Conservation (phyloP, 129 eudicot species). For the Silybum marianum region DNA sequence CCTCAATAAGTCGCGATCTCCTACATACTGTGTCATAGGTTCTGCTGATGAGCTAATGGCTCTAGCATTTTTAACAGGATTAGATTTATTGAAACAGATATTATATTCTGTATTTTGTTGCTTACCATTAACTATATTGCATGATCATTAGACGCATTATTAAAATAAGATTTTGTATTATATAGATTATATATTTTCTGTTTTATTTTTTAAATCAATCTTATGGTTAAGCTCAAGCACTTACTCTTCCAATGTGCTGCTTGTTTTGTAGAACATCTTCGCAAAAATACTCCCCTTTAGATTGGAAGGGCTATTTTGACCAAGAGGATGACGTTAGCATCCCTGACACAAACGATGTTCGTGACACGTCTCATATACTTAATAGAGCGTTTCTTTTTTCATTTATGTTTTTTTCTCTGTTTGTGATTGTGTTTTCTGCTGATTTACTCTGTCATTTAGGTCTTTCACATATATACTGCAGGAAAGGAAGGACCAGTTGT, state of each 20-base stretch:
- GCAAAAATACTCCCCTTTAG: slow-evolving; percentile 70
- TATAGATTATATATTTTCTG: not conserved
- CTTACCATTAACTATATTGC: not conserved
- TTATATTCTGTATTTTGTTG: not conserved
- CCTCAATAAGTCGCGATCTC: not conserved
- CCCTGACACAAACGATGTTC: slow-evolving; percentile 74
- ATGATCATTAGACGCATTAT: slow-evolving; percentile 8
- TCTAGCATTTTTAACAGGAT: not conserved
- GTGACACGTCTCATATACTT: slow-evolving; percentile 29
- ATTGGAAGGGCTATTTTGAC: slow-evolving; percentile 80
- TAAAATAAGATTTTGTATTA: not conserved
- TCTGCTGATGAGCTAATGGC: not conserved
- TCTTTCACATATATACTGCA: slow-evolving; percentile 87
- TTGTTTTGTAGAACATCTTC: slow-evolving; percentile 58
- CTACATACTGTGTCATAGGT: not conserved
- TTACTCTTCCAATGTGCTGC: not conserved
- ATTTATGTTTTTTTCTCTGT: not conserved
- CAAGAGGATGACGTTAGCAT: slow-evolving; percentile 79
- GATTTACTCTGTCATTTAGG: slow-evolving; percentile 48
- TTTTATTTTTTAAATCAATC: not conserved
- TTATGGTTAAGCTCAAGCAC: not conserved
- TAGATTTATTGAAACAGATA: not conserved
- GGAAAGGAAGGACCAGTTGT: slow-evolving; percentile 94
- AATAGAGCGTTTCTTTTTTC: not conserved
- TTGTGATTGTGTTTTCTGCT: slow-evolving; percentile 14